A percentile compares a stretch with the other conserved stretches of the same genome.
phyloP scores from a whole-genome alignment of 352 stramenopile species.

The Globisporangium paroecandrum region DNA sequence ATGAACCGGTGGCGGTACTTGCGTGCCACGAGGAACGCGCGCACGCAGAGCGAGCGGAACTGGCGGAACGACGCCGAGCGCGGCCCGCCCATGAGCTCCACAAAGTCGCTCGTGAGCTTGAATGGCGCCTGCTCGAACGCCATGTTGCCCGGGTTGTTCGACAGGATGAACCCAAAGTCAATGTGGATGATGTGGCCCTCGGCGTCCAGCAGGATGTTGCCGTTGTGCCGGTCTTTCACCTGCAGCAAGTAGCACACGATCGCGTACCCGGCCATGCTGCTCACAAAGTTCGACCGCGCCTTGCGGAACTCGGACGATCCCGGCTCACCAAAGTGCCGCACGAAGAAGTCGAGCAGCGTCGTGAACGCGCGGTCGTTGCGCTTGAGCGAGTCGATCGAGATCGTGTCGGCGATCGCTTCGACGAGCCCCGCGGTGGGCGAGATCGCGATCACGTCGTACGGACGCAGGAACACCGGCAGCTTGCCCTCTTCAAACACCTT shows the following conservation, averaged over 20 bases:
- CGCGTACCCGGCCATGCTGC: slow-evolving; percentile 86
- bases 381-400: slow-evolving; percentile 98
- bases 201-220: slow-evolving; percentile 96
- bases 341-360: slow-evolving; percentile 93
- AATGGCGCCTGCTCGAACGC: slow-evolving; percentile 96
- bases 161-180: slow-evolving; percentile 95
- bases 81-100: slow-evolving; percentile 93
- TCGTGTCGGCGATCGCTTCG: slow-evolving; percentile 95
- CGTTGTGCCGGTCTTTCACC: slow-evolving; percentile 98
- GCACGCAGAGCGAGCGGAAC: slow-evolving; percentile 95
- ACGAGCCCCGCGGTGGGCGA: slow-evolving; percentile 92
- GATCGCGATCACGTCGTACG: slow-evolving; percentile 97
- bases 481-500: slow-evolving; percentile 93
- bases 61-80: slow-evolving; percentile 90
- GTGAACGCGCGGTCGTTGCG: slow-evolving; percentile 92
- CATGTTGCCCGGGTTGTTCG: slow-evolving; percentile 91
- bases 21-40: slow-evolving; percentile 93
- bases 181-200: slow-evolving; percentile 97
- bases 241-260: slow-evolving; percentile 97
- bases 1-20: slow-evolving; percentile 95
- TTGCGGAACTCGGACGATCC: slow-evolving; percentile 68
- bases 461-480: slow-evolving; percentile 92
- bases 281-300: slow-evolving; percentile 85
- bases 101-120: slow-evolving; percentile 97
- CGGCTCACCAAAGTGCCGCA: slow-evolving; percentile 87